Evolutionary conservation across 1,139 yeast species (phyloP), one percentile per base, ranked within the genome.

Genomic region (Geotrichum candidum): DNA sequence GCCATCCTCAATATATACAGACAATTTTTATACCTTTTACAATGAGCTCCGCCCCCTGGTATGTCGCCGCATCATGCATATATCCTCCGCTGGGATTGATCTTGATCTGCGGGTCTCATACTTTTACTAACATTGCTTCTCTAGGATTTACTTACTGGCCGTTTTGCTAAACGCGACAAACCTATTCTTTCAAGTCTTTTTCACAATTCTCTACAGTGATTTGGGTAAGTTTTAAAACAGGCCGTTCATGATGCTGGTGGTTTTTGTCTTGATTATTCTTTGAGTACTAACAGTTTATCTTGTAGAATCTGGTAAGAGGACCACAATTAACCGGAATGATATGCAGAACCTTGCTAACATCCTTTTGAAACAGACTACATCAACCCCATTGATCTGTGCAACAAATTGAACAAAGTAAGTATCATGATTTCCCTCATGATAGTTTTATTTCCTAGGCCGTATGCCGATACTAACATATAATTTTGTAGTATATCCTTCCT

Each of bases 341-440:
- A 51, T 23, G 5, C 27, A n/a, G n/a, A 35, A 22, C 22, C n/a
- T 45, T 41, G 13, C 48, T 27, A 51, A 61, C 27, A 41, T 31
- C 25, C 41, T 56, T 6, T n/a, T 48, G 3, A 7, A 27, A n/a
- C 41, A 61, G 98, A 92, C 74, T 92, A 91, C 78, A 90, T 92
- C 79, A 94, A 94, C 75, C 98, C 98, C 59, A 91, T 94, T 74
- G 99, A 95, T 76, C 82, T 94, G 69, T 94, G 99, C 80, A 90
- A 90, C 79, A 88, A 89, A 73, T 84, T 94, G 71, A 94, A 94
- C 80, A 87, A 87, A 38, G 73, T 71, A 66, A 55, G 73, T 70
- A 31, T 23, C 29, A n/a, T 6, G 35, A 27, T 38, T 18, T n/a
- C 4, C 10, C 13, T 18, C 18, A 2, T 54, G 57, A 33, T 38